Evolutionary conservation across 108 stramenopile species (phyloP).

Genomic region (Skeletonema costatum): DNA sequence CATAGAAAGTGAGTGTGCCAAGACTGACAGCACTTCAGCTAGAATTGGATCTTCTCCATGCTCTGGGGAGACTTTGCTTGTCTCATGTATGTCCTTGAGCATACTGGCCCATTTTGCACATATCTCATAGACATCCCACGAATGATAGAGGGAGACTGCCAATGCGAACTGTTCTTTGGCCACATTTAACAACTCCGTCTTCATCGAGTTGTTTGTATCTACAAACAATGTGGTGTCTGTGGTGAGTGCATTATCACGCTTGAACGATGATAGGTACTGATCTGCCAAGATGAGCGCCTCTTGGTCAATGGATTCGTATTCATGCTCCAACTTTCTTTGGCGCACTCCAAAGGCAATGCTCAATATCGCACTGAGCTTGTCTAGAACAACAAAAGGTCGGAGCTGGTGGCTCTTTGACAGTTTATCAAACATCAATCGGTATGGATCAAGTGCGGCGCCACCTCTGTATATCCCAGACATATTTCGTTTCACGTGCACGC

Average conservation of each 20-base stretch:
- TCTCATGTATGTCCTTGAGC: slow-evolving; percentile 11
- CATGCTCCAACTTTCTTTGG: neutral
- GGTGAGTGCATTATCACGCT: neutral
- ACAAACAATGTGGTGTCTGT: slow-evolving; percentile 28
- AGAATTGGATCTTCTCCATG: neutral
- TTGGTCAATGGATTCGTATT: slow-evolving; percentile 1
- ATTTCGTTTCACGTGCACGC: slow-evolving; percentile 29
- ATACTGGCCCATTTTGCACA: slow-evolving; percentile 35
- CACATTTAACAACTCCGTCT: slow-evolving; percentile 19
- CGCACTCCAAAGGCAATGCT: slow-evolving; percentile 18
- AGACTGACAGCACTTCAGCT: slow-evolving; percentile 23
- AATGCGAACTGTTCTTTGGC: slow-evolving; percentile 21
- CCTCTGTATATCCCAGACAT: slow-evolving; percentile 2
- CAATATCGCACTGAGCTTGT: slow-evolving; percentile 37
- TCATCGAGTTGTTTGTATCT: slow-evolving; percentile 2
- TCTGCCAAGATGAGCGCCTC: slow-evolving; percentile 20
- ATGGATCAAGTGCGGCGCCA: slow-evolving; percentile 5
- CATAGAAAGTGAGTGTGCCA: slow-evolving; percentile 41
- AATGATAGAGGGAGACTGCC: slow-evolving; percentile 40
- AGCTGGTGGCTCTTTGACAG: slow-evolving; percentile 18
- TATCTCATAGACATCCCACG: slow-evolving; percentile 14
- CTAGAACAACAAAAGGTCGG: slow-evolving; percentile 29
- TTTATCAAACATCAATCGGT: slow-evolving; percentile 23
- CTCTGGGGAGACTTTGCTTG: neutral
- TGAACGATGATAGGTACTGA: slow-evolving; percentile 15